Conservation (phyloP, 2,329 filamentous ascomycete genomes). For the Talaromyces sp. region DNA sequence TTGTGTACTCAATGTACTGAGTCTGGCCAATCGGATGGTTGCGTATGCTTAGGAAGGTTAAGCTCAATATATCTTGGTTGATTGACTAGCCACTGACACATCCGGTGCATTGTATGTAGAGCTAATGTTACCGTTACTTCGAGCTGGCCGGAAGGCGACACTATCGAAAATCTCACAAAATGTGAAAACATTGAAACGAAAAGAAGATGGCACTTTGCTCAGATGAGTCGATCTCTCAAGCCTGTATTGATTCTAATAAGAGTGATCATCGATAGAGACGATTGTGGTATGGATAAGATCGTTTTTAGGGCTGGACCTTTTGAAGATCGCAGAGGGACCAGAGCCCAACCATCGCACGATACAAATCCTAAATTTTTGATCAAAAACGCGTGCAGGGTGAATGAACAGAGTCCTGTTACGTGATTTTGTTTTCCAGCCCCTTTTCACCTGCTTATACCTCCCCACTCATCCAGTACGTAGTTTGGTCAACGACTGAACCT, state of each 20-base stretch:
- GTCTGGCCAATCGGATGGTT: not conserved
- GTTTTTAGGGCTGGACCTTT: not conserved
- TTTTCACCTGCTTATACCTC: not conserved
- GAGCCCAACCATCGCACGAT: too few relatives aligned
- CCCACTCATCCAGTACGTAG: not conserved
- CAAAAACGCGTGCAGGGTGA: not conserved
- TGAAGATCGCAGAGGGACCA: not conserved
- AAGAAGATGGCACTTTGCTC: not conserved
- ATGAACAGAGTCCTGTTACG: not conserved
- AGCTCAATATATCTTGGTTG: not conserved
- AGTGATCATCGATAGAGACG: not conserved
- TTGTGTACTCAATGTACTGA: not conserved
- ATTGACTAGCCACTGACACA: not conserved
- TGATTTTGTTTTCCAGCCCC: not conserved
- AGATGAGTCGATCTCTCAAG: not conserved
- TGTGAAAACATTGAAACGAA: not conserved
- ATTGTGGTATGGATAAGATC: not conserved
- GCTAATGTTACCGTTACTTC: conserved; percentile 11
- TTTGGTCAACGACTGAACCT: not conserved
- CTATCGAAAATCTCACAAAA: not conserved
- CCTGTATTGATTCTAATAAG: not conserved
- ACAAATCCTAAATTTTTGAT: not conserved
- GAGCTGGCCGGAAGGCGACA: not conserved
- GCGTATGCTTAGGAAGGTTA: not conserved
- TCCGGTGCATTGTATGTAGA: not conserved